Evolutionary conservation across 805 yeast genomes (phyloP).

Genomic region (Zygosaccharomyces kombuchaensis): DNA sequence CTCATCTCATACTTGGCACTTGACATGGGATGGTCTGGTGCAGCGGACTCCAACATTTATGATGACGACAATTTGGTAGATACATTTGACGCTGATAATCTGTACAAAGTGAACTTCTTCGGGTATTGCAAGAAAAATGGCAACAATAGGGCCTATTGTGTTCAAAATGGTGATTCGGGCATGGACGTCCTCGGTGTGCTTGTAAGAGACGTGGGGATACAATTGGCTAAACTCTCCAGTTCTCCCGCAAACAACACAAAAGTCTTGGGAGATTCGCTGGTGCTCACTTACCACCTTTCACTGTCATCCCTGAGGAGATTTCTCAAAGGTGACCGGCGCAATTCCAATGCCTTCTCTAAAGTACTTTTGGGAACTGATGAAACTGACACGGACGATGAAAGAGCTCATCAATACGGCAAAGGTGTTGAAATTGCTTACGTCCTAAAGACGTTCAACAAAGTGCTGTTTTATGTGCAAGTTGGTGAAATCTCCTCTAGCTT

Average conservation of each 20-base stretch:
- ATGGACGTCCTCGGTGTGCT: constrained; percentile 27
- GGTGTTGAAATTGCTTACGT: constrained; percentile 17
- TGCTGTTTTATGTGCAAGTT: constrained; percentile 9
- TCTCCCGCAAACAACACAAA: constrained; percentile 18
- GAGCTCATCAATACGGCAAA: constrained; percentile 11
- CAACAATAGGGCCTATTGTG: constrained; percentile 20
- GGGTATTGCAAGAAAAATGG: constrained; percentile 29
- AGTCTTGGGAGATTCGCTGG: constrained; percentile 26
- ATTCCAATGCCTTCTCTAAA: constrained; percentile 19
- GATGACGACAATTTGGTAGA: constrained; percentile 28
- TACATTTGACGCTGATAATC: constrained; percentile 21
- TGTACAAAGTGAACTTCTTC: constrained; percentile 24
- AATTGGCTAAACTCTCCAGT: constrained; percentile 24
- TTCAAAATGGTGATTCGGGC: constrained; percentile 19
- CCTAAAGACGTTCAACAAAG: constrained; percentile 16
- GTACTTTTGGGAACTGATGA: constrained; percentile 12
- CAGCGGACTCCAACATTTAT: constrained; percentile 17
- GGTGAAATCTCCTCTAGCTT: constrained; percentile 15
- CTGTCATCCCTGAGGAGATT: constrained; percentile 20
- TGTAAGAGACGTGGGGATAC: constrained; percentile 32
- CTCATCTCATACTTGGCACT: constrained; percentile 30
- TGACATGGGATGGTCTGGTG: constrained; percentile 28
- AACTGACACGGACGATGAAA: constrained; percentile 2
- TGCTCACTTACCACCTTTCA: constrained; percentile 24
- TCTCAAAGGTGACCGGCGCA: constrained; percentile 14